These are phyloP conservation scores for Alternaria panax DNA, from an alignment of 2,329 filamentous ascomycete species.

Conservation along the genomic window DNA sequence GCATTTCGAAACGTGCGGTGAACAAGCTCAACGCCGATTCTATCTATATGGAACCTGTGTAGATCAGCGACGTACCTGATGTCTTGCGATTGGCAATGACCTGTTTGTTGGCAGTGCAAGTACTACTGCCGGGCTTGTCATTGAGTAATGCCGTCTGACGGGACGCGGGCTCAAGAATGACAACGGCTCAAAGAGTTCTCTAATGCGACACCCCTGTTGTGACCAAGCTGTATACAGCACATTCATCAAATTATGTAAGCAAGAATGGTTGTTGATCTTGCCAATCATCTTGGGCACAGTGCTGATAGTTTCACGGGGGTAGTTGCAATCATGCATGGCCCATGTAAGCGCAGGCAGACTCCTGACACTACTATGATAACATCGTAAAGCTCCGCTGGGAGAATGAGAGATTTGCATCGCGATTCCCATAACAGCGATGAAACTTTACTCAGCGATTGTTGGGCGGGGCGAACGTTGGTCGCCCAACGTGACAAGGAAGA, in stretches of 20 bases:
- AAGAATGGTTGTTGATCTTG: conserved; percentile 5
- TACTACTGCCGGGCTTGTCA: neutral
- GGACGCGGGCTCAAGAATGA: conserved; percentile 6
- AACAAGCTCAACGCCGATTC: neutral
- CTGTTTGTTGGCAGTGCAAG: conserved; percentile 2
- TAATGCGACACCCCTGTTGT: conserved; percentile 8
- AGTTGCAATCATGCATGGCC: neutral
- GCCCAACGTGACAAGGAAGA: conserved; percentile 11
- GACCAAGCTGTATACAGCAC: conserved; percentile 12
- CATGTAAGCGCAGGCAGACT: neutral
- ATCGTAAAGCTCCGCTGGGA: neutral
- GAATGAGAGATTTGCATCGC: neutral
- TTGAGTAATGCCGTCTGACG: conserved; percentile 12
- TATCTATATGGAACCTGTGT: neutral
- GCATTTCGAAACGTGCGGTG: neutral
- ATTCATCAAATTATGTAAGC: conserved; percentile 11
- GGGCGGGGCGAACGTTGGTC: neutral
- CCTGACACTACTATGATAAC: neutral
- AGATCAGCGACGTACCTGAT: neutral
- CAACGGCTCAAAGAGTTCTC: neutral
- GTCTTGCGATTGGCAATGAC: neutral
- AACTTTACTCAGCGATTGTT: neutral
- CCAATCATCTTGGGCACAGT: neutral
- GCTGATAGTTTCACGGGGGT: conserved; percentile 4
- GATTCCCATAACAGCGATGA: neutral